Conservation (phyloP, 1,284 basidiomycete species). For the Golubevia pallescens region DNA sequence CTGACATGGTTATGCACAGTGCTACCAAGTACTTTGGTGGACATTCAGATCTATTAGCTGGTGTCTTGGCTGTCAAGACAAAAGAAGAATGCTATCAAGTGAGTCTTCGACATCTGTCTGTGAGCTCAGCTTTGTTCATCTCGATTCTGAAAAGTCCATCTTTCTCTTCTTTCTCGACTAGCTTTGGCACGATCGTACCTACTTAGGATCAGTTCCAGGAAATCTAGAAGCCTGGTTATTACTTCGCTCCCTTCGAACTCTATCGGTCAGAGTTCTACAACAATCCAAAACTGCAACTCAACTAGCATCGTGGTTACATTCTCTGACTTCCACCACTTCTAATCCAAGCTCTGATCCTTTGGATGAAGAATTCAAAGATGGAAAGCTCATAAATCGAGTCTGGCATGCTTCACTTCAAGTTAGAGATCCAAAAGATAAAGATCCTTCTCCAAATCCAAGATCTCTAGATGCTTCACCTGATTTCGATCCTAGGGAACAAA, state of each 20-base stretch:
- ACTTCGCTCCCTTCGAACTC: slow-evolving; percentile 53
- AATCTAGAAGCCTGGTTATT: slow-evolving; percentile 55
- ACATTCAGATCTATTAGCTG: slow-evolving; percentile 83
- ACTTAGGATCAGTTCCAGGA: slow-evolving; percentile 36
- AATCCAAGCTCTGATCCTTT: background rate
- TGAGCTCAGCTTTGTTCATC: too few species aligned
- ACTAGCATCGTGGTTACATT: slow-evolving; percentile 44
- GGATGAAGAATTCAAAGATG: slow-evolving; percentile 17
- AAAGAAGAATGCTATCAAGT: slow-evolving; percentile 29
- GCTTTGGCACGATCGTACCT: slow-evolving; percentile 47
- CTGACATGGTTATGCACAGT: slow-evolving; percentile 75
- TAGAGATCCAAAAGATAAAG: slow-evolving; percentile 30
- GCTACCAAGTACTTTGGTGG: slow-evolving; percentile 90
- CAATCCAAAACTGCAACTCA: slow-evolving; percentile 43
- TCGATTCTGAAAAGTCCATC: too few species aligned
- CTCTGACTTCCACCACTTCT: slow-evolving; percentile 11
- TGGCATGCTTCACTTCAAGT: slow-evolving; percentile 56
- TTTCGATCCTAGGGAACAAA: slow-evolving; percentile 46
- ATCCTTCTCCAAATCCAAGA: slow-evolving; percentile 9
- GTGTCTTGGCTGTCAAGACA: slow-evolving; percentile 76
- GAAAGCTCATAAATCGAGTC: slow-evolving; percentile 27
- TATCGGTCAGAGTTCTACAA: slow-evolving; percentile 45
- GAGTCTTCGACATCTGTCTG: background rate
- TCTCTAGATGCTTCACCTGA: slow-evolving; percentile 10
- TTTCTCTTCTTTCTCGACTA: background rate